Base-by-base conservation (phyloP, 306 rosid species). In the Albizia julibrissin region DNA sequence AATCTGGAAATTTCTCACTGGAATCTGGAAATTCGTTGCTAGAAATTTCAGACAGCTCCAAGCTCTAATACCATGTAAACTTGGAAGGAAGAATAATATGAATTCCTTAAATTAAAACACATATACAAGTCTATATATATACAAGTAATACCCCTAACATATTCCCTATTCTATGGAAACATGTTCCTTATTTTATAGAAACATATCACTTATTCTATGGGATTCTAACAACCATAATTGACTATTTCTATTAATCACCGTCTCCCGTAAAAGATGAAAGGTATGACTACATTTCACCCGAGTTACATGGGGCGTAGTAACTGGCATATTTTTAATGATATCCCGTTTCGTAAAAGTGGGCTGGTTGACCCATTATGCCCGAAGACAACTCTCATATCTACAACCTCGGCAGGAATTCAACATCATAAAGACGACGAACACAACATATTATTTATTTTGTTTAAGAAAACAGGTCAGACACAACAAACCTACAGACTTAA, bases 221-320 rank as follows among this genome's bases (percentile, higher is more conserved):
- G n/a, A n/a, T n/a, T n/a, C n/a, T n/a, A n/a, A n/a, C n/a, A n/a
- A 0, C 89, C 89, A 77, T 85, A 85, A 14, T 86, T 89, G 80
- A 87, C 85, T 77, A 89, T 81, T 82, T 89, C 92, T 68, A 82
- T 83, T 88, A 42, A 85, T 74, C 73, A 89, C 89, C 62, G 79
- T 37, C 59, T 83, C 92, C 87, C 81, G 89, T 14, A 52, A 50
- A 18, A 75, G 4, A 24, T 70, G 54, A 12, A 65, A 65, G 39
- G 66, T 54, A 68, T 1, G 76, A 21, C 49, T 16, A 64, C 26
- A 50, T 9, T 11, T 56, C 62, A 26, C 12, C 62, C 12, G 4
- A 8, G 62, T 56, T 56, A 56, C n/a, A 24, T 1, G 27, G 31
- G 65, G 15, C 65, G 13, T 15, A 3, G 65, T 58, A 22, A 58